These are phyloP conservation scores for Sungouiella blattae DNA, from an alignment of 805 yeast genomes.

Conservation along the genomic window DNA sequence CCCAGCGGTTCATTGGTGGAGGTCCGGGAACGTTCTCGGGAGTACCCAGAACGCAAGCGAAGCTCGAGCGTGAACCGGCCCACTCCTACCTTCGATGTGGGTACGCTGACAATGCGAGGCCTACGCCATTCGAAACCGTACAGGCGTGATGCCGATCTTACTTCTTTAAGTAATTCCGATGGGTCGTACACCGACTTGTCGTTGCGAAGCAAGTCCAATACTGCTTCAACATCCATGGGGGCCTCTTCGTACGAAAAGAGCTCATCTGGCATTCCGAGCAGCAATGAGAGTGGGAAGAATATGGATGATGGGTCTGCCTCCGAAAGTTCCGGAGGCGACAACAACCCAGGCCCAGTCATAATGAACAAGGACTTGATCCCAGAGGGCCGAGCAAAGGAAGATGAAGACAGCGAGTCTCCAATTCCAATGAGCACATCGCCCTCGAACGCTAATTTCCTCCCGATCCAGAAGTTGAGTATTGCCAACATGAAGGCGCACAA, in stretches of 20 bases:
- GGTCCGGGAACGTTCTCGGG: background rate
- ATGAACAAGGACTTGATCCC: slow-evolving; percentile 1
- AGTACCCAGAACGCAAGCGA: no score
- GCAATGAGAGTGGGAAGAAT: slow-evolving; percentile 6
- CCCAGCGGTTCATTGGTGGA: background rate
- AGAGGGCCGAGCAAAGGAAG: slow-evolving; percentile 1
- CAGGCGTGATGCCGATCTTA: slow-evolving; percentile 11
- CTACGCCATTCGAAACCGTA: background rate
- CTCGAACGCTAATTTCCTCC: background rate
- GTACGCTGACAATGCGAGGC: background rate
- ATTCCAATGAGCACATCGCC: background rate
- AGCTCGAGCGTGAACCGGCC: background rate
- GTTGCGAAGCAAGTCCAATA: slow-evolving; percentile 9
- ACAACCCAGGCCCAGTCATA: background rate
- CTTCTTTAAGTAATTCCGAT: slow-evolving; percentile 8
- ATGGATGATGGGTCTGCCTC: slow-evolving; percentile 9
- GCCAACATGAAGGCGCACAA: slow-evolving; percentile 19
- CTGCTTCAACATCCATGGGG: slow-evolving; percentile 7
- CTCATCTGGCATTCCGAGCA: slow-evolving; percentile 4
- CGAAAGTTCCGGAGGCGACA: slow-evolving; percentile 6
- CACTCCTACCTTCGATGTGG: background rate
- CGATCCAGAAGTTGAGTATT: slow-evolving; percentile 11
- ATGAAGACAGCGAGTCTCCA: slow-evolving; percentile 1
- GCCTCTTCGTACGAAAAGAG: slow-evolving; percentile 7
- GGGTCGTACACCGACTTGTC: slow-evolving; percentile 13